Conservation (phyloP, 2,329 filamentous ascomycete species). For the Monosporascus sp. region DNA sequence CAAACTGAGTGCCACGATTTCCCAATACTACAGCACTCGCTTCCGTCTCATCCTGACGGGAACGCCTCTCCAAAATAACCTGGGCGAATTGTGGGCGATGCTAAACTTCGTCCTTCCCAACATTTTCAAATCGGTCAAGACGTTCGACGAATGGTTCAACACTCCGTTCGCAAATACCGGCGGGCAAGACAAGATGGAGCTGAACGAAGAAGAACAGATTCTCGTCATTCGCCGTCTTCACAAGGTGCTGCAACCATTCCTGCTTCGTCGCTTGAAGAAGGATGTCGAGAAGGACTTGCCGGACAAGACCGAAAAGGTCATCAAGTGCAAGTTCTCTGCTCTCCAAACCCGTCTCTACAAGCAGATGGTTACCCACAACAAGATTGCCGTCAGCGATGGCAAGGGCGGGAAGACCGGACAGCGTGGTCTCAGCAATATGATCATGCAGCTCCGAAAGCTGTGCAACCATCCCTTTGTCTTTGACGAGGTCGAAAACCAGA, state of each 20-base stretch:
- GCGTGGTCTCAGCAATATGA: constrained; percentile 97
- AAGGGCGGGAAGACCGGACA: constrained; percentile 93
- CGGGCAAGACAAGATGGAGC: constrained; percentile 96
- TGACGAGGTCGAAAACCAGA: constrained; percentile 94
- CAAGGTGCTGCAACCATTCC: constrained; percentile 94
- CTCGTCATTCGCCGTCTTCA: constrained; percentile 97
- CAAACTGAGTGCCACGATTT: constrained; percentile 91
- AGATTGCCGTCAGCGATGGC: constrained; percentile 87
- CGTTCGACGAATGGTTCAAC: constrained; percentile 99
- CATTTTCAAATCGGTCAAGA: constrained; percentile 98
- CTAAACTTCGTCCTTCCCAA: constrained; percentile 97
- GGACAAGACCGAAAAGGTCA: constrained; percentile 97
- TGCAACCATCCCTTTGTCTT: constrained; percentile 99
- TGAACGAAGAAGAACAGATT: constrained; percentile 98
- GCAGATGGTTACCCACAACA: constrained; percentile 94
- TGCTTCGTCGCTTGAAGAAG: constrained; percentile 97
- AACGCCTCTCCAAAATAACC: constrained; percentile 94
- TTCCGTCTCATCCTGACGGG: constrained; percentile 96
- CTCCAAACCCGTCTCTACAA: constrained; percentile 93
- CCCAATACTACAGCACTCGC: constrained; percentile 88
- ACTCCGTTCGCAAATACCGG: constrained; percentile 98
- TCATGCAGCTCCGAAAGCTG: constrained; percentile 97
- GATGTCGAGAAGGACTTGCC: constrained; percentile 98
- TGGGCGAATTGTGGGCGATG: constrained; percentile 93
- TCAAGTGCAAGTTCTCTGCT: constrained; percentile 98